These are phyloP conservation scores for Kwoniella bestiolae DNA, from an alignment of 768 basidiomycete genomes.

Conservation along the genomic window DNA sequence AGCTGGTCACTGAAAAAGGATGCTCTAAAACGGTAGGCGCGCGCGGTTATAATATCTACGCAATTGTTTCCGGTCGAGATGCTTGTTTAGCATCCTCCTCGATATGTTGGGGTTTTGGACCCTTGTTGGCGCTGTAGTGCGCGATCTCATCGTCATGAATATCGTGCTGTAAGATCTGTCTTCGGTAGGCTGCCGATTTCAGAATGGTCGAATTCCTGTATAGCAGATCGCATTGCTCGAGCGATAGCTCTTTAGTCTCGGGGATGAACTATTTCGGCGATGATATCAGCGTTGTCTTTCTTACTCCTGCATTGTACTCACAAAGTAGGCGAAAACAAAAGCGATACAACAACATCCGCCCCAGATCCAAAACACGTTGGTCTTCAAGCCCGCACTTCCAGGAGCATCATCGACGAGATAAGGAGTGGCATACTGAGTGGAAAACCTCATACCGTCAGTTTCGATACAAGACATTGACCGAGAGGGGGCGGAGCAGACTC, in stretches of 20 bases:
- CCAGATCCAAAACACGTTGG: constrained; percentile 31
- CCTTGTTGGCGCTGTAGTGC: constrained; percentile 8
- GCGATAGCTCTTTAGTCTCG: constrained; percentile 26
- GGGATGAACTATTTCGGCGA: background rate
- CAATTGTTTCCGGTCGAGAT: too few species aligned
- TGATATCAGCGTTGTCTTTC: too few species aligned
- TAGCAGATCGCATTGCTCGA: constrained; percentile 36
- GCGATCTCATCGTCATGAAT: constrained; percentile 11
- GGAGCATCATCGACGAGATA: constrained; percentile 30
- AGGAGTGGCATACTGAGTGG: constrained; percentile 23
- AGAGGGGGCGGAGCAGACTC: background rate
- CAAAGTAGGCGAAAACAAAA: constrained; percentile 33
- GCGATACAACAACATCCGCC: constrained; percentile 19
- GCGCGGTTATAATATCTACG: too few species aligned
- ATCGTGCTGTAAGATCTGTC: constrained; percentile 2
- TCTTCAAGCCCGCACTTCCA: constrained; percentile 10
- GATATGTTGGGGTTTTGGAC: background rate
- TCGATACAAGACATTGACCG: background rate
- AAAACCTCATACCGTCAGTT: background rate
- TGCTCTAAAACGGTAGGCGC: too few species aligned
- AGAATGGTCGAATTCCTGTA: constrained; percentile 11
- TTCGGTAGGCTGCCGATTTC: background rate
- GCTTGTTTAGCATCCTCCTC: background rate
- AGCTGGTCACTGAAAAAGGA: too few species aligned
- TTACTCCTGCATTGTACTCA: background rate